Base-by-base conservation (phyloP, 2,329 filamentous ascomycete genomes). In the Polytolypa hystricis region DNA sequence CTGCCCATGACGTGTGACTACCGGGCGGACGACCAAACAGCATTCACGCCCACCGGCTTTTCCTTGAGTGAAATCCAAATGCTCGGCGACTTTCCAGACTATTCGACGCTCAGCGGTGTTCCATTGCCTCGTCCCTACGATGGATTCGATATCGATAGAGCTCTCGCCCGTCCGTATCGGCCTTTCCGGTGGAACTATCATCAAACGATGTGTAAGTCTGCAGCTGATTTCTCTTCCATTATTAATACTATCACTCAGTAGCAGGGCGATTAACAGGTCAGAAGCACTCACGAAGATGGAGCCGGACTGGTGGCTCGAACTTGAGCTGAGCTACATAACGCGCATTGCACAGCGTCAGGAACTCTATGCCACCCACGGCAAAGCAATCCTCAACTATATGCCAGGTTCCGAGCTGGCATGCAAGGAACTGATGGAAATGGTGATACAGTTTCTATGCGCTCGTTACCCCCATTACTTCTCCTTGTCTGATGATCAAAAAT, bases 201-300 rank as follows among this genome's bases (percentile, higher is more conserved):
- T 53, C 85, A 93, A 53, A 93, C 84, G 0, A 93, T 93, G 85
- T 83, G 84, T 89, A 71, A 48, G 79, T 68, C n/a, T n/a, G n/a
- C n/a, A n/a, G n/a, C n/a, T 30, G 18, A 3, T 18, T 4, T 9
- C 11, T 15, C 4, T 25, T 32, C n/a, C 4, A 25, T 25, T 25
- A 7, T 25, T 7, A 18, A 32, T 16, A 25, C n/a, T 1, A 27
- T 30, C 14, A n/a, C n/a, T n/a, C n/a, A n/a, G n/a, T n/a, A n/a
- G n/a, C n/a, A 18, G 6, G 16, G 9, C n/a, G 7, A n/a, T 26
- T 42, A 15, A 33, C 36, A 5, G 21, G 12, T 17, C 38, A 32
- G 39, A 41, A 91, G 83, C 84, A 2, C 64, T 89, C 6, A 78
- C 73, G 29, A 93, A 84, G 47, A 63, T 91, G 56, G 82, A 93